Conservation (phyloP, 2,329 filamentous ascomycete genomes). For the Polytolypa hystricis region DNA sequence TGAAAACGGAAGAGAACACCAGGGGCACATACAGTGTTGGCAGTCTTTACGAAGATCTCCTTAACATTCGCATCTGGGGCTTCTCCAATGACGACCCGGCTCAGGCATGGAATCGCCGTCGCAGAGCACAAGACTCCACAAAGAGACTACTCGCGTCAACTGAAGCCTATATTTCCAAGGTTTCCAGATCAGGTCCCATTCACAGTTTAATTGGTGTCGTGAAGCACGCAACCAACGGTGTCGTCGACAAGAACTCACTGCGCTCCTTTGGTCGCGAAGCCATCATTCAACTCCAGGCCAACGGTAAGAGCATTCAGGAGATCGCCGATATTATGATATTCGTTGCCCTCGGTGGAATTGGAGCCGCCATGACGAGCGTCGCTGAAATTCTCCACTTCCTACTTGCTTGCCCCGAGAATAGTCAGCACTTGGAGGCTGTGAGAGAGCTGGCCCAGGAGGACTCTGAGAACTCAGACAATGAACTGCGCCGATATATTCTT, state of each 20-base stretch:
- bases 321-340: constrained; percentile 13
- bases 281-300: constrained; percentile 26
- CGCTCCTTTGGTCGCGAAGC: constrained; percentile 31
- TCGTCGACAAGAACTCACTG: constrained; percentile 24
- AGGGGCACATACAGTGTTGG: constrained; percentile 36
- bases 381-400: constrained; percentile 36
- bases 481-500: constrained; percentile 12
- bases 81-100: constrained; percentile 38
- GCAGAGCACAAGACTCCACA: constrained; percentile 31
- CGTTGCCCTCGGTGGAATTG: constrained; percentile 31
- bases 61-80: constrained; percentile 37
- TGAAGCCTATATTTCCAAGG: constrained; percentile 30
- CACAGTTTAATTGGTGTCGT: constrained; percentile 24
- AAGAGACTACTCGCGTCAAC: constrained; percentile 28
- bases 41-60: constrained; percentile 39
- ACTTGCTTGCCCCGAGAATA: constrained; percentile 27
- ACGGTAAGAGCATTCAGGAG: constrained; percentile 11
- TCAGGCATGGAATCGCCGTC: constrained; percentile 36
- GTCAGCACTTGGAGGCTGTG: constrained; percentile 32
- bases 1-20: constrained; percentile 16
- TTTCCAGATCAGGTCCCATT: constrained; percentile 11
- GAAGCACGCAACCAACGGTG: constrained; percentile 16
- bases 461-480: constrained; percentile 19
- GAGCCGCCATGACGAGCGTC: constrained; percentile 31
- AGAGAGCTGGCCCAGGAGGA: constrained; percentile 25